Percentiles rank a stretch among this genome's conserved stretches.
Evolutionary conservation across 345 rosid genomes (phyloP).

Genomic region (Corchorus capsularis): DNA sequence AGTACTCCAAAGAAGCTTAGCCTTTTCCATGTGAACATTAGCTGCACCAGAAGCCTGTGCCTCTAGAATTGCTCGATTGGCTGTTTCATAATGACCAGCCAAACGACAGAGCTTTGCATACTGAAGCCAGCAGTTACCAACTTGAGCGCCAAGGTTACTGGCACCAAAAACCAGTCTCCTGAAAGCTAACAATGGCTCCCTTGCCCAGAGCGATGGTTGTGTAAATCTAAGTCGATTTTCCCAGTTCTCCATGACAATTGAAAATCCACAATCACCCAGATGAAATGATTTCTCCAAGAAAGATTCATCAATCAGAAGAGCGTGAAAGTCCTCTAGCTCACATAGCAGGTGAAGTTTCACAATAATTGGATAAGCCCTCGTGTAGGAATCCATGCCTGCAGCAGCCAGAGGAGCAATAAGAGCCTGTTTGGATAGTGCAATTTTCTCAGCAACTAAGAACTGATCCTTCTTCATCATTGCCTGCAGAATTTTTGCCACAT

Average conservation of each 20-base stretch:
- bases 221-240: conserved; percentile 88
- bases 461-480: conserved; percentile 93
- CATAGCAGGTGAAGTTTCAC: conserved; percentile 88
- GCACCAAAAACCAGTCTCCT: conserved; percentile 86
- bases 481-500: conserved; percentile 89
- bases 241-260: conserved; percentile 71
- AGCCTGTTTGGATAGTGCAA: conserved; percentile 84
- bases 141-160: conserved; percentile 82
- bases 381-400: conserved; percentile 98
- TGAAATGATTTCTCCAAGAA: conserved; percentile 80
- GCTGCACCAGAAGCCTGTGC: conserved; percentile 92
- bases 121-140: conserved; percentile 94
- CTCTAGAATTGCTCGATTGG: conserved; percentile 87
- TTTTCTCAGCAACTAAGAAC: conserved; percentile 72
- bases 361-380: conserved; percentile 86
- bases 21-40: conserved; percentile 92
- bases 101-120: conserved; percentile 97
- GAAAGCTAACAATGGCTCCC: conserved; percentile 94
- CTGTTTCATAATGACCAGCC: conserved; percentile 97
- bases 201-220: conserved; percentile 90
- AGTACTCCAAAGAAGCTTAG: conserved; percentile 92
- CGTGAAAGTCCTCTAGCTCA: conserved; percentile 86
- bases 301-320: conserved; percentile 66
- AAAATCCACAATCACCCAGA: conserved; percentile 56
- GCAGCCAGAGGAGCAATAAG: conserved; percentile 98